Conservation (phyloP, 2,329 filamentous ascomycete genomes). For the Ascomycota sp. region DNA sequence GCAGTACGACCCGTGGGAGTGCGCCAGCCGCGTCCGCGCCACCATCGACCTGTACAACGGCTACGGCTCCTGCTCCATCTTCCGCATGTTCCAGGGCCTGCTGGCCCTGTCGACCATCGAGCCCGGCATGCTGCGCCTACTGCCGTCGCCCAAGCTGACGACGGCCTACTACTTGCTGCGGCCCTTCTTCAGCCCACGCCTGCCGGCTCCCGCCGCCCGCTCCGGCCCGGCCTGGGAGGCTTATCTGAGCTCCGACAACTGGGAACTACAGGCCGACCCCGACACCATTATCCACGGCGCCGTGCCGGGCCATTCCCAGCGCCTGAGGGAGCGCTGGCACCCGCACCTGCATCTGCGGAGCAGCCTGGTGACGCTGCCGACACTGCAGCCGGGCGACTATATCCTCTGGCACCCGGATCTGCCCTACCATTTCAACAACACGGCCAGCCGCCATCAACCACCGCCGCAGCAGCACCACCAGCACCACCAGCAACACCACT, state of each 20-base stretch:
- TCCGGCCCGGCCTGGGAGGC: conserved; percentile 24
- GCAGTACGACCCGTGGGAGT: conserved; percentile 34
- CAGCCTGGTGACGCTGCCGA: conserved; percentile 34
- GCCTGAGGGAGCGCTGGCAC: conserved; percentile 36
- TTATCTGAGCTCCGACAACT: conserved; percentile 27
- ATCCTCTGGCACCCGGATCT: conserved; percentile 38
- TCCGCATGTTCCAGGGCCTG: conserved; percentile 38
- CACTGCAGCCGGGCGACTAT: conserved; percentile 33
- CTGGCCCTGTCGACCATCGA: conserved; percentile 33
- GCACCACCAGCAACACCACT: neutral
- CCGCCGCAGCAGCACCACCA: conserved; percentile 11
- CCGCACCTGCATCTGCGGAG: conserved; percentile 31
- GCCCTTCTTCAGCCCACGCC: conserved; percentile 29
- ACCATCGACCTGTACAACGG: conserved; percentile 37
- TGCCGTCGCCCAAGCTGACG: conserved; percentile 52
- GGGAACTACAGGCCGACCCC: conserved; percentile 24
- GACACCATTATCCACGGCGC: conserved; percentile 37
- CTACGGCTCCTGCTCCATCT: conserved; percentile 34
- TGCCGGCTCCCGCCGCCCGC: conserved; percentile 17
- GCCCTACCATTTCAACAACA: conserved; percentile 33
- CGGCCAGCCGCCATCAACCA: too few relatives aligned
- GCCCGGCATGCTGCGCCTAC: conserved; percentile 49
- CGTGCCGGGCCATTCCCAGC: conserved; percentile 35
- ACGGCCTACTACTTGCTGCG: conserved; percentile 58
- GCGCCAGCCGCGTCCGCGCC: conserved; percentile 28